Evolutionary conservation across 495 filamentous ascomycete genomes (phyloP).

Genomic region (Penicillium manginii): DNA sequence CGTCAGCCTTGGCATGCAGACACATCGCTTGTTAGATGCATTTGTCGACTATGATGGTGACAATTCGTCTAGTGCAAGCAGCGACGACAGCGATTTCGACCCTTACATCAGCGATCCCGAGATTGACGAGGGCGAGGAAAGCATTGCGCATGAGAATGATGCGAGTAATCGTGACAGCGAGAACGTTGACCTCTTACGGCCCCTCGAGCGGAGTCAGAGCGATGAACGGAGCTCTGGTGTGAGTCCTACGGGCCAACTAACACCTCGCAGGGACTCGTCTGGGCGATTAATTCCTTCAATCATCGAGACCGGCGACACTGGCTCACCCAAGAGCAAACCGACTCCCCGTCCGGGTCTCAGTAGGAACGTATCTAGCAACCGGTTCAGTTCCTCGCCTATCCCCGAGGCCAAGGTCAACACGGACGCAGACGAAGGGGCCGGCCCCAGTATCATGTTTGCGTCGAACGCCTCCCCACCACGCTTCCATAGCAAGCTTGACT

Average conservation of each 20-base stretch:
- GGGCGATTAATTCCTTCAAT: constrained; percentile 40
- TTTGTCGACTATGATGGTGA: constrained; percentile 59
- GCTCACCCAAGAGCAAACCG: constrained; percentile 38
- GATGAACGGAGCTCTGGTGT: constrained; percentile 21
- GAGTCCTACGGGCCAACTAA: constrained; percentile 18
- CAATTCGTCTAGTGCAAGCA: constrained; percentile 52
- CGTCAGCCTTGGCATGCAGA: constrained; percentile 74
- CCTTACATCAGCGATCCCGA: constrained; percentile 40
- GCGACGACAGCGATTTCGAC: constrained; percentile 49
- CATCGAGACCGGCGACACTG: constrained; percentile 54
- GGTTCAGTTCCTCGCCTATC: constrained; percentile 75
- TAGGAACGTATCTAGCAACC: constrained; percentile 48
- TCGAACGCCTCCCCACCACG: constrained; percentile 51
- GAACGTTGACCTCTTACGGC: constrained; percentile 9
- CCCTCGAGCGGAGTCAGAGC: constrained; percentile 27
- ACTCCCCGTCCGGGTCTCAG: constrained; percentile 32
- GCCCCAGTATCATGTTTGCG: constrained; percentile 80
- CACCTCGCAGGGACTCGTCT: constrained; percentile 3
- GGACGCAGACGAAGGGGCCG: constrained; percentile 58
- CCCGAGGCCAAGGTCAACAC: constrained; percentile 70
- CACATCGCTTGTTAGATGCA: constrained; percentile 69
- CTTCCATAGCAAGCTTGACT: constrained; percentile 41
- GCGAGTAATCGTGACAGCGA: constrained; percentile 20
- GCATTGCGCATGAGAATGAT: constrained; percentile 20
- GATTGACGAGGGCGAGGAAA: constrained; percentile 42